These are phyloP conservation scores for Candida ulmi DNA, from an alignment of 805 yeast genomes.

Conservation along the genomic window DNA sequence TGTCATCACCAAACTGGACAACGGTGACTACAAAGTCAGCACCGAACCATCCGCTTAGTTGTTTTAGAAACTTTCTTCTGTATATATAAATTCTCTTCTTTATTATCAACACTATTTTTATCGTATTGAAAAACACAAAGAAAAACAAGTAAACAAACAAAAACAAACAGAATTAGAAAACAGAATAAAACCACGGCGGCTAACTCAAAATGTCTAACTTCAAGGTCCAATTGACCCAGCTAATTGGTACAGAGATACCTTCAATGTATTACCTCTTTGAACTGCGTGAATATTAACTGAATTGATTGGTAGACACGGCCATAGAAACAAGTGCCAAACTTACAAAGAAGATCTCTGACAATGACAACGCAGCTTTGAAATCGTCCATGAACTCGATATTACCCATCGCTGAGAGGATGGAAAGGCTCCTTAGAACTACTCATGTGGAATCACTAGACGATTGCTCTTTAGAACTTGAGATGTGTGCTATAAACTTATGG, in stretches of 20 bases:
- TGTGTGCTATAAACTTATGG: constrained; percentile 30
- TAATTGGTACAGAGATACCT: constrained; percentile 11
- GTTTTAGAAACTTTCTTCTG: too few relatives aligned
- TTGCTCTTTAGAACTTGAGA: constrained; percentile 19
- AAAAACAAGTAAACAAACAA: too few relatives aligned
- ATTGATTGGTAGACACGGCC: constrained; percentile 19
- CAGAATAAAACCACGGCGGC: background rate
- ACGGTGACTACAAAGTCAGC: constrained; percentile 43
- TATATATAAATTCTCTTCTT: too few relatives aligned
- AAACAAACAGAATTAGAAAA: background rate
- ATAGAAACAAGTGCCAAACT: constrained; percentile 8
- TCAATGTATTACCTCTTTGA: background rate
- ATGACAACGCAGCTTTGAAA: constrained; percentile 11
- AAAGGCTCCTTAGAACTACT: constrained; percentile 22
- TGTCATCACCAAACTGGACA: constrained; percentile 53
- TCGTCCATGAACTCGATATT: constrained; percentile 19
- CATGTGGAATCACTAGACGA: constrained; percentile 17
- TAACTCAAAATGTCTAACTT: constrained; percentile 10
- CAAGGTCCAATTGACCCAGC: constrained; percentile 13
- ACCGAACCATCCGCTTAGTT: constrained; percentile 9
- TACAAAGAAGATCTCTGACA: constrained; percentile 7
- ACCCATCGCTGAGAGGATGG: constrained; percentile 29
- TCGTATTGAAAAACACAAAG: too few relatives aligned
- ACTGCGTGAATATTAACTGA: too few relatives aligned
- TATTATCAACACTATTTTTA: too few relatives aligned